Base-by-base conservation (phyloP, 2,329 filamentous ascomycete species). In the Thermomyces lanuginosus region DNA sequence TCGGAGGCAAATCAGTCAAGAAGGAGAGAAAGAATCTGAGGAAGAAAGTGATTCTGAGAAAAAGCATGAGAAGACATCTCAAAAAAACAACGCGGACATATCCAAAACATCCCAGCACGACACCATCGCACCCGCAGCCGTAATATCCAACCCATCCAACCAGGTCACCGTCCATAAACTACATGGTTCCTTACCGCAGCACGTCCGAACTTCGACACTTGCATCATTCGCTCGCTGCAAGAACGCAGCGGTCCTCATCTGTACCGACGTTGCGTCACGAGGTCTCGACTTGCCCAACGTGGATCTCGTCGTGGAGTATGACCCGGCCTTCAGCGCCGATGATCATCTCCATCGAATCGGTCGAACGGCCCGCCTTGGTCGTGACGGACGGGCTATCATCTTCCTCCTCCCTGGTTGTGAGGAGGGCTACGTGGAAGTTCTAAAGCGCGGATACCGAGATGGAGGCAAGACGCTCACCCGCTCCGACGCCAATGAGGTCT, bases 271-370 rank as follows among this genome's bases (percentile, higher is more conserved):
- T 26, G 82, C 89, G 8, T 89, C 89, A 11, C 81, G 89, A 46
- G 89, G 89, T 58, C 72, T 98, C 21, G 89, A 98, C 61, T 70
- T 98, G 9, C 86, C 86, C 1, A 86, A 89, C 26, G 81, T 98
- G 27, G 89, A 98, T 49, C 65, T 93, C 11, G 83, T 98, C 26
- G 69, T 98, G 30, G 89, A 98, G 51, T 95, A 92, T 48, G 89
- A 98, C 46, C 84, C 89, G 0, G 81, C 89, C 2, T 95, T 95
- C 55, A 82, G 78, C 46, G 74, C 82, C 13, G 79, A 84, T 34
- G 89, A 98, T 50, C 89, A 98, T 50, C 67, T 93, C 5, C 89
- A 98, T 56, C 76, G 89, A 30, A 81, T 95, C 29, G 89, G 89
- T 29, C 78, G 89, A 50, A 98, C 89, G 7, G 89, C 89, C 3